Percentiles rank a stretch among this genome's conserved stretches.
These are phyloP conservation scores for Papiliotrema fonsecae DNA, from an alignment of 1,284 basidiomycete species.

Conservation along the genomic window DNA sequence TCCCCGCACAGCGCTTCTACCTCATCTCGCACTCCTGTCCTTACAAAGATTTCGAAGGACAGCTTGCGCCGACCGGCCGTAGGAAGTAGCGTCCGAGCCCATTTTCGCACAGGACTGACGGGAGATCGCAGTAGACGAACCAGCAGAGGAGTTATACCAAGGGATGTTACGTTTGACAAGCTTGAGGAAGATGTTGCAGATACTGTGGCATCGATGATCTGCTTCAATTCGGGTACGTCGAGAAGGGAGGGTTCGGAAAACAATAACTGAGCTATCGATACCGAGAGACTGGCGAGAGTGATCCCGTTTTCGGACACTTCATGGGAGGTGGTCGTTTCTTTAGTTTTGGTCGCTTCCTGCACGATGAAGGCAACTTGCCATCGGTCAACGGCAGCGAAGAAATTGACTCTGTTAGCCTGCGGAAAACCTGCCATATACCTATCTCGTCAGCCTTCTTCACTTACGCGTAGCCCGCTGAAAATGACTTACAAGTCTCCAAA, in stretches of 20 bases:
- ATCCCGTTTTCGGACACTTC: too few relatives aligned
- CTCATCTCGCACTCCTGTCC: conserved; percentile 26
- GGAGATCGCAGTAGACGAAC: conserved; percentile 23
- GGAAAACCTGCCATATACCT: conserved; percentile 47
- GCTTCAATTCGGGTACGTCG: conserved; percentile 53
- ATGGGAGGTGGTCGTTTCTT: conserved; percentile 13
- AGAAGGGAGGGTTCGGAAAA: conserved; percentile 63
- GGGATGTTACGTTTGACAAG: conserved; percentile 11
- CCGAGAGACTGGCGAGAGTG: conserved; percentile 42
- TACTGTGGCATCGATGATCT: conserved; percentile 21
- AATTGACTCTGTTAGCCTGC: conserved; percentile 50
- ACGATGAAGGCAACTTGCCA: conserved; percentile 55
- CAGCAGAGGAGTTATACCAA: conserved; percentile 25
- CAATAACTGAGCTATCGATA: conserved; percentile 60
- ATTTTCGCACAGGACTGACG: conserved; percentile 11
- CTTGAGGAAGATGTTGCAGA: conserved; percentile 2
- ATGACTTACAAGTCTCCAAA: conserved; percentile 65
- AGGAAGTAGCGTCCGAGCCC: conserved; percentile 27
- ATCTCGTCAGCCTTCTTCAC: neutral
- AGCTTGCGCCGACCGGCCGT: conserved; percentile 17
- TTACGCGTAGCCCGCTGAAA: neutral
- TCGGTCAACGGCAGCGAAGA: conserved; percentile 61
- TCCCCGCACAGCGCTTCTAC: conserved; percentile 21
- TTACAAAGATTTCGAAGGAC: conserved; percentile 28
- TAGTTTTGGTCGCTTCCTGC: conserved; percentile 11